Conservation (phyloP, 2,329 filamentous ascomycete genomes). For the Sordariomycetes sp. region DNA sequence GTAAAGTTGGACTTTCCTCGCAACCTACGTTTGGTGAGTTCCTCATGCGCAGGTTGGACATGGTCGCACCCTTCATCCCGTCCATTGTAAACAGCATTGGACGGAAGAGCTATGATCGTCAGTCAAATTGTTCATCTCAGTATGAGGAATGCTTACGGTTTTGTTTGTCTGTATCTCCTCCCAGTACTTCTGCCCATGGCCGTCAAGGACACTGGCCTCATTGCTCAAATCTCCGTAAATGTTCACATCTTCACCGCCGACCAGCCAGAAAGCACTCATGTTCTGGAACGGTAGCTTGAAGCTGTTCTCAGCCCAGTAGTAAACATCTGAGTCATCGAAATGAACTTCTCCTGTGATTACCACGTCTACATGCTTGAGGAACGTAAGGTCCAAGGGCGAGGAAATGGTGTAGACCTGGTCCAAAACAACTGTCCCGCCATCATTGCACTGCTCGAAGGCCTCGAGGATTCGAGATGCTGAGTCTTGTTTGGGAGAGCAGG, state of each 20-base stretch:
- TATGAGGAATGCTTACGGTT: slow-evolving; percentile 47
- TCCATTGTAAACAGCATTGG: slow-evolving; percentile 50
- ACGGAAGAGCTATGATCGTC: slow-evolving; percentile 33
- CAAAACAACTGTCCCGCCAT: slow-evolving; percentile 54
- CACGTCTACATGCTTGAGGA: slow-evolving; percentile 54
- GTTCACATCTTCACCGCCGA: slow-evolving; percentile 36
- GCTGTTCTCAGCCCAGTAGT: slow-evolving; percentile 57
- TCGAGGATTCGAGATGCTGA: slow-evolving; percentile 1
- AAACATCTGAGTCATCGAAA: slow-evolving; percentile 53
- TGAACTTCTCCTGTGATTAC: slow-evolving; percentile 45
- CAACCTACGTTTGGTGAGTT: slow-evolving; percentile 36
- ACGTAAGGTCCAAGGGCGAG: slow-evolving; percentile 56
- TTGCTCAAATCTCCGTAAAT: slow-evolving; percentile 46
- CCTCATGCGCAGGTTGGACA: slow-evolving; percentile 50
- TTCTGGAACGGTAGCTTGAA: slow-evolving; percentile 61
- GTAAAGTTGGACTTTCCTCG: slow-evolving; percentile 11
- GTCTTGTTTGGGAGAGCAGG: neutral
- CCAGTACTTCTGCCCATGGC: slow-evolving; percentile 58
- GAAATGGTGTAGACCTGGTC: slow-evolving; percentile 51
- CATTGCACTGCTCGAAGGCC: slow-evolving; percentile 35
- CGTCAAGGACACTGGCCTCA: slow-evolving; percentile 35
- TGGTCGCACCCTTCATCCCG: slow-evolving; percentile 45
- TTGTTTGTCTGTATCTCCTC: slow-evolving; percentile 48
- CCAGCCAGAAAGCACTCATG: slow-evolving; percentile 32
- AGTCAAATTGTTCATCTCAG: slow-evolving; percentile 50